Evolutionary conservation across 164 flowering plant species (phyloP), one percentile per base, ranked within the genome.

Genomic region (Amborella trichopoda): DNA sequence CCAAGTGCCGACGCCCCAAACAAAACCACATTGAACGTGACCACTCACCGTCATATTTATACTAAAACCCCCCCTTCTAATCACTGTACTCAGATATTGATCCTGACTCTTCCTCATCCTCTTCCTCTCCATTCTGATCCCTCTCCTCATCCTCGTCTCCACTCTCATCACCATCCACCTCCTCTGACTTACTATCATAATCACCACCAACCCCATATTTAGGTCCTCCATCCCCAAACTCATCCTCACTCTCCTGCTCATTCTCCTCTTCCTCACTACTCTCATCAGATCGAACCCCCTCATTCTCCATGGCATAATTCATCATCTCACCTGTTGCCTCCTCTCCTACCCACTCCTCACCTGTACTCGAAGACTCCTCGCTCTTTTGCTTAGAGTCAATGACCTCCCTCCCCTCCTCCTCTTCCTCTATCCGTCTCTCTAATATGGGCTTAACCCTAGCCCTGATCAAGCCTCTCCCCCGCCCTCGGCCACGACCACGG

Each of bases 71-170:
- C n/a, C n/a, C 6, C 9, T 40, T 45, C 46, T 65, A 79, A 40
- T 76, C 81, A 55, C 88, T 82, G 50, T 68, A 80, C 0, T 73
- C 69, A 13, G 93, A 78, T 5, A 62, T 24, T 2, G 74, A 68
- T 26, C 40, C 63, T 3, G 60, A 60, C 21, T 47, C 81, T 11
- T 66, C 71, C 26, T 74, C 79, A 23, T 50, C 59, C 23, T 59
- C 54, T 42, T 30, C 62, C 16, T 41, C 64, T 16, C 37, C 56
- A 20, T 65, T 68, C 14, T 40, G 62, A n/a, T 58, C 70, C 12
- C 48, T 51, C 30, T 46, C 52, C 6, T 38, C 65, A 16, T 61
- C 68, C 3, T 46, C 68, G 39, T 54, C 59, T 2, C 56, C 75
- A 2, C 66, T 78, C 0, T 38, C 68, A 42, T 48, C 64, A 23